phyloP scores from a whole-genome alignment of 2,329 filamentous ascomycete species.

The Hypoxylon sp. region DNA sequence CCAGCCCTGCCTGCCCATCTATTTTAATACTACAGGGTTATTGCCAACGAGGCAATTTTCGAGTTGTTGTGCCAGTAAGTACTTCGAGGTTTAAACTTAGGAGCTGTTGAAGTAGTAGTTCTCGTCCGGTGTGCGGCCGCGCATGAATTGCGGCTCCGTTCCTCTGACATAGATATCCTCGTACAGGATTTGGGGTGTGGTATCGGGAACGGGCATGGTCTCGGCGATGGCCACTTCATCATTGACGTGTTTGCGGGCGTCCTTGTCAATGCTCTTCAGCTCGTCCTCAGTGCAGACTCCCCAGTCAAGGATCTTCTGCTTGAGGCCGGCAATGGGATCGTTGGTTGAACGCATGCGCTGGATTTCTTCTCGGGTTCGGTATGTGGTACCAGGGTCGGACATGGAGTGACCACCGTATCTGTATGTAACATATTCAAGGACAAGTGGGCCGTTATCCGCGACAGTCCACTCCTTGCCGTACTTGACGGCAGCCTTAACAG shows the following conservation, averaged over 20 bases:
- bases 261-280: conserved; percentile 96
- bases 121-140: conserved; percentile 90
- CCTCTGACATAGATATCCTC: conserved; percentile 97
- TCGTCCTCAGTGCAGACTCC: conserved; percentile 90
- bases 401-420: conserved; percentile 99
- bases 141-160: conserved; percentile 87
- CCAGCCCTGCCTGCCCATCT: conserved; percentile 30
- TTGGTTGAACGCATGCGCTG: conserved; percentile 99
- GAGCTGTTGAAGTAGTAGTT: conserved; percentile 88
- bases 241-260: conserved; percentile 86
- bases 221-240: conserved; percentile 91
- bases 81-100: conserved; percentile 47
- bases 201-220: conserved; percentile 84
- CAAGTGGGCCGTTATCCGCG: conserved; percentile 88
- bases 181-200: conserved; percentile 84
- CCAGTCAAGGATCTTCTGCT: conserved; percentile 99
- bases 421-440: conserved; percentile 99
- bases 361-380: conserved; percentile 99
- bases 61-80: conserved; percentile 21
- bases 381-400: conserved; percentile 99
- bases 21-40: conserved; percentile 42
- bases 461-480: conserved; percentile 91
- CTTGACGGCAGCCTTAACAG: conserved; percentile 94
- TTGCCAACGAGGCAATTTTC: conserved; percentile 17
- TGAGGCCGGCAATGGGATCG: conserved; percentile 96